These are phyloP conservation scores for Zopfia rhizophila DNA, from an alignment of 2,329 filamentous ascomycete species.

Conservation along the genomic window DNA sequence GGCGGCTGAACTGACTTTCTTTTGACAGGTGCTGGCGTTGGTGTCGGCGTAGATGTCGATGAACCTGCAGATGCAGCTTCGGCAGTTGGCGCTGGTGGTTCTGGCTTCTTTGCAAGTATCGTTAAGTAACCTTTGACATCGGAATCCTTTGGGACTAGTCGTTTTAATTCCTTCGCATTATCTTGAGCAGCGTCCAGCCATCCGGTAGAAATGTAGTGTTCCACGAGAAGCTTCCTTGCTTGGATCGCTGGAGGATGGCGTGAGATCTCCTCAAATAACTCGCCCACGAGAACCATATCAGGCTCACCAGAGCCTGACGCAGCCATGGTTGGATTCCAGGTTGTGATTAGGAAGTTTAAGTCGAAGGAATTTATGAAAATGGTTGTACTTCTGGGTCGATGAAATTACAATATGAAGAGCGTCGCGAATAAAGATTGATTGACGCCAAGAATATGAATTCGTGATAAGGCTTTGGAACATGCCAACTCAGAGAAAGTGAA, in stretches of 20 bases:
- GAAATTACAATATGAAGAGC: too few relatives aligned
- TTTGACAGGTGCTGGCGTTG: conserved; percentile 4
- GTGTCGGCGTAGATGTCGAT: conserved; percentile 17
- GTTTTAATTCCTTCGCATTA: conserved; percentile 38
- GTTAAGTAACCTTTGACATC: conserved; percentile 35
- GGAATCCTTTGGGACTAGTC: conserved; percentile 29
- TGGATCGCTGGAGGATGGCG: conserved; percentile 39
- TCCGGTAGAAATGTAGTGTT: conserved; percentile 45
- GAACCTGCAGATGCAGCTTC: conserved; percentile 3
- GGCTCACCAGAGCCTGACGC: conserved; percentile 35
- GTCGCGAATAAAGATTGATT: too few relatives aligned
- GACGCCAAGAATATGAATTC: too few relatives aligned
- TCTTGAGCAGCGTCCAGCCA: conserved; percentile 48
- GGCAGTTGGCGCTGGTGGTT: conserved; percentile 24
- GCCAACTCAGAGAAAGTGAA: too few relatives aligned
- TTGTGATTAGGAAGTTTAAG: too few relatives aligned
- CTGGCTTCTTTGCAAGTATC: conserved; percentile 35
- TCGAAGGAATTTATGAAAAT: too few relatives aligned
- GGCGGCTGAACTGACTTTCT: conserved; percentile 11
- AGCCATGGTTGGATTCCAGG: conserved; percentile 9
- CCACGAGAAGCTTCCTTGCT: conserved; percentile 42
- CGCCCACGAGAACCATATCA: conserved; percentile 44
- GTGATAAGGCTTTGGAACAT: too few relatives aligned
- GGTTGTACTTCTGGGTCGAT: too few relatives aligned
- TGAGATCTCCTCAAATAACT: conserved; percentile 44